These are phyloP conservation scores for Acacia concinna DNA, from an alignment of 331 rosid genomes.

Conservation along the genomic window DNA sequence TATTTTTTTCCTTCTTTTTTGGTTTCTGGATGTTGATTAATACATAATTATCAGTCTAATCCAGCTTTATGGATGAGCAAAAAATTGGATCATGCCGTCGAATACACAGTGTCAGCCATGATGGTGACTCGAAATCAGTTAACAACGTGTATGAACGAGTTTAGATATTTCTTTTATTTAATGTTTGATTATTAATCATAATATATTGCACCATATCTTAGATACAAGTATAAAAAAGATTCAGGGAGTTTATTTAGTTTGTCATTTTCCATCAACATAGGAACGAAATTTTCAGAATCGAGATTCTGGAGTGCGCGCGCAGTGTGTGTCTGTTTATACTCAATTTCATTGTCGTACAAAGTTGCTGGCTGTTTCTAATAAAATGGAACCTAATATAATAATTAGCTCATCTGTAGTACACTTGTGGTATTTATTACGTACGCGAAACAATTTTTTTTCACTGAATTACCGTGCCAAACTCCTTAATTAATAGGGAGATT, in stretches of 20 bases:
- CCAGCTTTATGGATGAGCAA: slow-evolving; percentile 26
- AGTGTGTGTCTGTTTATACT: too few relatives aligned
- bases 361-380: not conserved
- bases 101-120: slow-evolving; percentile 30
- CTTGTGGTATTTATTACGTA: not conserved
- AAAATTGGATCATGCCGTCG: slow-evolving; percentile 4
- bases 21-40: slow-evolving; percentile 13
- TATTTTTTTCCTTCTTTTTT: not conserved
- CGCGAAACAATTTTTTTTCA: not conserved
- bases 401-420: not conserved
- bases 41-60: slow-evolving; percentile 14
- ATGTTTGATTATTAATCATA: not conserved
- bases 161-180: not conserved
- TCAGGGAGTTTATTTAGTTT: not conserved
- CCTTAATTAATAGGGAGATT: too few relatives aligned
- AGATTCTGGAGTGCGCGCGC: not conserved
- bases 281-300: not conserved
- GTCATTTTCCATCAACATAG: not conserved
- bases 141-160: not conserved
- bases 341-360: not conserved
- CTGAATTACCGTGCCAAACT: not conserved
- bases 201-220: not conserved
- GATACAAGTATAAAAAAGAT: not conserved
- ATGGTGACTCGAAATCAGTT: slow-evolving; percentile 24
- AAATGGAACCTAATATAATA: not conserved